These are phyloP conservation scores for Penicillium alfredii DNA, from an alignment of 495 filamentous ascomycete species.

Conservation along the genomic window DNA sequence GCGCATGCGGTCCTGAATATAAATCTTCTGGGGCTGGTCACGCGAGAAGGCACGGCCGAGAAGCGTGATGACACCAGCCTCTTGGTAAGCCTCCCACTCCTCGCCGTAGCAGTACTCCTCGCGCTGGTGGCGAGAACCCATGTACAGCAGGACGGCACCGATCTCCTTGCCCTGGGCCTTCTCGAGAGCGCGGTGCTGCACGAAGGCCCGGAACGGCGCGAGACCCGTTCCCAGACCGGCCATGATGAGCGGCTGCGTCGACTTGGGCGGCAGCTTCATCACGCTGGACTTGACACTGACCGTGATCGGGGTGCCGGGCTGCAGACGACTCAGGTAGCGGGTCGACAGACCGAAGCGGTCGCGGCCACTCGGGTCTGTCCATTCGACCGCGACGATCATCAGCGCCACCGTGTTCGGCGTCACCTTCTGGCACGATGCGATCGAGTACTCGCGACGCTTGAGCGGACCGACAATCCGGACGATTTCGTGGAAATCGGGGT, in stretches of 20 bases:
- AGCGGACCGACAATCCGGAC: slow-evolving; percentile 81
- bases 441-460: slow-evolving; percentile 96
- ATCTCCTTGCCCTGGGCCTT: slow-evolving; percentile 93
- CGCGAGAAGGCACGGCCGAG: slow-evolving; percentile 92
- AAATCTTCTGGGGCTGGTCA: slow-evolving; percentile 97
- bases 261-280: slow-evolving; percentile 86
- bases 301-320: slow-evolving; percentile 69
- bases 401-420: slow-evolving; percentile 81
- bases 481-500: slow-evolving; percentile 84
- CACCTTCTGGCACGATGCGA: slow-evolving; percentile 91
- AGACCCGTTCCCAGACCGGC: slow-evolving; percentile 97
- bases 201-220: slow-evolving; percentile 95
- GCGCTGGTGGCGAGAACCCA: slow-evolving; percentile 92
- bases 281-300: slow-evolving; percentile 95
- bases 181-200: slow-evolving; percentile 96
- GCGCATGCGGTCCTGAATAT: slow-evolving; percentile 98
- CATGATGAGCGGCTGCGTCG: slow-evolving; percentile 93
- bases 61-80: slow-evolving; percentile 89
- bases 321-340: slow-evolving; percentile 71
- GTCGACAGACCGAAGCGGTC: slow-evolving; percentile 91
- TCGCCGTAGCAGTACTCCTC: slow-evolving; percentile 99
- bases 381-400: slow-evolving; percentile 96
- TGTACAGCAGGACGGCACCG: slow-evolving; percentile 88
- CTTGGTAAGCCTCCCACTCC: slow-evolving; percentile 98
- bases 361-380: slow-evolving; percentile 82